Evolutionary conservation across 805 yeast species (phyloP).

Genomic region (Candida germanica): DNA sequence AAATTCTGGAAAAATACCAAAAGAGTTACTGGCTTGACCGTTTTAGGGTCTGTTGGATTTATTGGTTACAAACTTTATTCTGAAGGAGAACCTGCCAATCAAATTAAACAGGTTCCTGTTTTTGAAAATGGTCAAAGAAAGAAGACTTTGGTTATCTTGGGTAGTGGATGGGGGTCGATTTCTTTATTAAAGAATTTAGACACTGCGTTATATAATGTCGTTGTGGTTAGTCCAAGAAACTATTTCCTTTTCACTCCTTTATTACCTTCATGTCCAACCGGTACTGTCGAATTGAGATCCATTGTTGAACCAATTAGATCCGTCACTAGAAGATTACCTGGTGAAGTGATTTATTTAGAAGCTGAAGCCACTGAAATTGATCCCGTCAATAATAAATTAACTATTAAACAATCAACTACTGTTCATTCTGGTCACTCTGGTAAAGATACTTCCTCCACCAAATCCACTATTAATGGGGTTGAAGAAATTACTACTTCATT

Average conservation of each 20-base stretch:
- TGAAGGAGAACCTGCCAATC: slow-evolving; percentile 61
- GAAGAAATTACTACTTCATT: slow-evolving; percentile 46
- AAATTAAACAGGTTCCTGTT: slow-evolving; percentile 56
- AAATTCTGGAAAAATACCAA: slow-evolving; percentile 48
- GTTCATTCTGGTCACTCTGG: slow-evolving; percentile 56
- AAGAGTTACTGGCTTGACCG: slow-evolving; percentile 46
- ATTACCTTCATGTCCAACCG: slow-evolving; percentile 92
- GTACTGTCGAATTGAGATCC: slow-evolving; percentile 85
- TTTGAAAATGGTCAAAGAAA: slow-evolving; percentile 57
- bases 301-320: slow-evolving; percentile 91
- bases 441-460: slow-evolving; percentile 43
- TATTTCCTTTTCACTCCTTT: slow-evolving; percentile 95
- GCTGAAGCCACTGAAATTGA: slow-evolving; percentile 88
- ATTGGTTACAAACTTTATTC: slow-evolving; percentile 54
- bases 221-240: slow-evolving; percentile 90
- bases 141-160: slow-evolving; percentile 75
- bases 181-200: slow-evolving; percentile 81
- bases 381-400: slow-evolving; percentile 61
- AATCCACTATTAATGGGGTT: slow-evolving; percentile 36
- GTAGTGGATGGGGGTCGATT: slow-evolving; percentile 95
- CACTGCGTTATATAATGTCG: slow-evolving; percentile 82
- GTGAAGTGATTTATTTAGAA: slow-evolving; percentile 80
- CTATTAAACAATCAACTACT: slow-evolving; percentile 58
- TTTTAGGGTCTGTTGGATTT: slow-evolving; percentile 53
- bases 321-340: slow-evolving; percentile 73